A percentile compares a stretch with the other conserved stretches of the same genome.
These are phyloP conservation scores for Pinus tabuliformis DNA, from an alignment of 75 land plant genomes.

Conservation along the genomic window DNA sequence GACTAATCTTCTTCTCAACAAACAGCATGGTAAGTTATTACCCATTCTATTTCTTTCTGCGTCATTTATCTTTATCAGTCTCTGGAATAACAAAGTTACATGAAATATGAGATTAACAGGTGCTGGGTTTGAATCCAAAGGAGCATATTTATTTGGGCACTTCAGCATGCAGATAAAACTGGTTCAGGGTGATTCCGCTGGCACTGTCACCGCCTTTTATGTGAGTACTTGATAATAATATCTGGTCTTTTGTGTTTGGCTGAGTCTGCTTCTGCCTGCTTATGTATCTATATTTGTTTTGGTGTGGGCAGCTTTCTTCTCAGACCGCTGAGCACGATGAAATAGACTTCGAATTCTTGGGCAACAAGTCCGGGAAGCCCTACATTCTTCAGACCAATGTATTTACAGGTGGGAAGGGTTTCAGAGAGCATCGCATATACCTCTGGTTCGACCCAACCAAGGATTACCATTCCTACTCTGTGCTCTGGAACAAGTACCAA, in stretches of 20 bases:
- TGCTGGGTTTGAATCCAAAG: constrained; percentile 19
- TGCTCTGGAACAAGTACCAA: constrained; percentile 24
- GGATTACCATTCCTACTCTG: constrained; percentile 21
- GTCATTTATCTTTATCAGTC: background rate
- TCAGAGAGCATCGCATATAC: constrained; percentile 18
- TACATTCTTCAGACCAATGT: constrained; percentile 24
- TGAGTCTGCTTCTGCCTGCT: background rate
- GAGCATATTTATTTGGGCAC: constrained; percentile 13
- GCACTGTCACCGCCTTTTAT: constrained; percentile 23
- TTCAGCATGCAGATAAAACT: constrained; percentile 22
- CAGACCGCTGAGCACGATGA: constrained; percentile 11
- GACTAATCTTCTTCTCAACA: background rate
- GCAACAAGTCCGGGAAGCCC: constrained; percentile 16
- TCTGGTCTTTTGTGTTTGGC: background rate
- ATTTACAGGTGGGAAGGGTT: constrained; percentile 19
- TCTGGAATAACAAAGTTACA: background rate
- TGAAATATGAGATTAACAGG: constrained; percentile 2
- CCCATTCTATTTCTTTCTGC: background rate
- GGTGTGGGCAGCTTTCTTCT: constrained; percentile 13
- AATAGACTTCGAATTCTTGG: constrained; percentile 25
- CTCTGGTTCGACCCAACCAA: constrained; percentile 23
- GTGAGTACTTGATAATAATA: constrained; percentile 4
- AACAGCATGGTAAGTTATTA: background rate
- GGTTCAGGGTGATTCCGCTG: constrained; percentile 19
- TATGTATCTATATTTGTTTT: background rate